Percentiles rank a stretch among this genome's conserved stretches.
phyloP scores from a whole-genome alignment of 257 asterid genomes.

The Petunia secreta region DNA sequence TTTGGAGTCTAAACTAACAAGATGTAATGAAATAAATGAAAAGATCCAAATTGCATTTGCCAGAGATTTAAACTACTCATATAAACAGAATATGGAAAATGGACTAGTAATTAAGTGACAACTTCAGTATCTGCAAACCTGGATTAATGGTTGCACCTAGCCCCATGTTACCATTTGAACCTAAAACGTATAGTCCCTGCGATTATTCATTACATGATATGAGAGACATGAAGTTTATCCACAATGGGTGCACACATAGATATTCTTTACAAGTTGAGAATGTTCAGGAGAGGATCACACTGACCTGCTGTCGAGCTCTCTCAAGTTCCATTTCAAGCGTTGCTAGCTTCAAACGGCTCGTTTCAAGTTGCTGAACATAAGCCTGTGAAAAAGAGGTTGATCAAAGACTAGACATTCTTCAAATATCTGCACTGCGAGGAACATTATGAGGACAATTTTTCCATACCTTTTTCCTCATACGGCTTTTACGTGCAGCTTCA shows the following conservation, averaged over 20 bases:
- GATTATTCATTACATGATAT: not conserved
- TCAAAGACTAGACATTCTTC: not conserved
- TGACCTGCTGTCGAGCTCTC: slow-evolving; percentile 78
- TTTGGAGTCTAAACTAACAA: no score
- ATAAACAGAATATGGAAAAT: not conserved
- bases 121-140: slow-evolving; percentile 42
- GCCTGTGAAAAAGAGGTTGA: slow-evolving; percentile 49
- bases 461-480: slow-evolving; percentile 79
- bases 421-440: not conserved
- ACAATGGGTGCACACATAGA: not conserved
- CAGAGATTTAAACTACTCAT: not conserved
- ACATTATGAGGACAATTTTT: not conserved
- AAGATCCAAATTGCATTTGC: no score
- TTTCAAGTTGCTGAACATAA: slow-evolving; percentile 85
- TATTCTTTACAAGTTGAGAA: slow-evolving; percentile 12
- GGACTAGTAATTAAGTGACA: not conserved
- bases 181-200: slow-evolving; percentile 67
- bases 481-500: slow-evolving; percentile 93
- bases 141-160: slow-evolving; percentile 53
- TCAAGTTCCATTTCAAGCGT: slow-evolving; percentile 83
- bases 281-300: not conserved
- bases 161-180: slow-evolving; percentile 56
- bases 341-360: slow-evolving; percentile 84
- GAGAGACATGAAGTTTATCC: not conserved
- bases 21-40: no score